Evolutionary conservation across 2,329 filamentous ascomycete species (phyloP).

Genomic region (Huntiella omanensis): DNA sequence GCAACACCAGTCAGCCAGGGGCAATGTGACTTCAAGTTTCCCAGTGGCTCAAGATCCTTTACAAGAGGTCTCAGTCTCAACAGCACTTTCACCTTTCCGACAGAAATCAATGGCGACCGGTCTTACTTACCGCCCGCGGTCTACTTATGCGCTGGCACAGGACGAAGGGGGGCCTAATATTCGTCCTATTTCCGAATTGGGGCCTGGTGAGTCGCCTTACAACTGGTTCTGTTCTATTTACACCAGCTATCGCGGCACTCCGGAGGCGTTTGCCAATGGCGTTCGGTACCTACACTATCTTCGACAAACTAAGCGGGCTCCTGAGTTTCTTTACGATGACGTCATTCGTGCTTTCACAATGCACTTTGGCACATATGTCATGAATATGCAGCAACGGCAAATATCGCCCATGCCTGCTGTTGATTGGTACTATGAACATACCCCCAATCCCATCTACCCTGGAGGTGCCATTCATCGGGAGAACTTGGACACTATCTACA

Average conservation of each 20-base stretch:
- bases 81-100: no score
- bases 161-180: no score
- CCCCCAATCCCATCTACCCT: slow-evolving; percentile 16
- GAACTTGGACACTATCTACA: slow-evolving; percentile 19
- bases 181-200: no score
- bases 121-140: no score
- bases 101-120: no score
- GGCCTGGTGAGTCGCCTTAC: slow-evolving; percentile 16
- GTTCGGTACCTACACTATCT: slow-evolving; percentile 26
- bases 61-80: no score
- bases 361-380: slow-evolving; percentile 25
- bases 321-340: slow-evolving; percentile 31
- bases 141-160: no score
- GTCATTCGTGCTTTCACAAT: slow-evolving; percentile 27
- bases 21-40: no score
- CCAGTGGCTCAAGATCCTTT: no score
- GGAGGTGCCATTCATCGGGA: slow-evolving; percentile 19
- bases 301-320: slow-evolving; percentile 18
- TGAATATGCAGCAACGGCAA: slow-evolving; percentile 12
- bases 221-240: slow-evolving; percentile 24
- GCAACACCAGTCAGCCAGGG: no score
- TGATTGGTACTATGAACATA: slow-evolving; percentile 23
- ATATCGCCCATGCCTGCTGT: slow-evolving; percentile 19
- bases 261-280: slow-evolving; percentile 25
- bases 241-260: slow-evolving; percentile 22